Evolutionary conservation across 75 land plant species (phyloP).

Genomic region (Larix kaempferi): DNA sequence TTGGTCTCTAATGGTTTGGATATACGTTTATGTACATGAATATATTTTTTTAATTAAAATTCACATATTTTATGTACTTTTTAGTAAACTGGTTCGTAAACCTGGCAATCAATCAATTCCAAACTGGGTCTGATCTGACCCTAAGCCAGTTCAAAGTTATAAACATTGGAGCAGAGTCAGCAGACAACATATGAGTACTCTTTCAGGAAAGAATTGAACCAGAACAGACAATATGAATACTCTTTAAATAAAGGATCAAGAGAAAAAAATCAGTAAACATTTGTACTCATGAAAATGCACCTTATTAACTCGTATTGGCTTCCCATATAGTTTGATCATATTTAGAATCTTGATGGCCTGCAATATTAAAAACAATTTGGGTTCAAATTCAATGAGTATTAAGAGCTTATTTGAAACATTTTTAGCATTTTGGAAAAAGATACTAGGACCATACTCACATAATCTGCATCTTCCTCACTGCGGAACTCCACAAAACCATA

Average conservation of each 20-base stretch:
- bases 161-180: too few relatives aligned
- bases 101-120: too few relatives aligned
- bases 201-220: too few relatives aligned
- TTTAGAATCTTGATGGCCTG: conserved; percentile 98
- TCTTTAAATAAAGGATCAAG: neutral
- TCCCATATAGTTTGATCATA: conserved; percentile 98
- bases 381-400: neutral
- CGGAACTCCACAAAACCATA: conserved; percentile 99
- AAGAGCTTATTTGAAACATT: neutral
- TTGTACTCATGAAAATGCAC: conserved; percentile 24
- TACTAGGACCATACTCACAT: conserved; percentile 44
- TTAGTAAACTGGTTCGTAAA: too few relatives aligned
- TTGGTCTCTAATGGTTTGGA: too few relatives aligned
- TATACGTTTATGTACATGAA: too few relatives aligned
- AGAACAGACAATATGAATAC: neutral
- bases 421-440: neutral
- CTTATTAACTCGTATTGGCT: conserved; percentile 99
- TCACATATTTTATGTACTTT: too few relatives aligned
- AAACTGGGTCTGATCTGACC: too few relatives aligned
- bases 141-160: too few relatives aligned
- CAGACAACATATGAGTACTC: too few relatives aligned
- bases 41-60: too few relatives aligned
- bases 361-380: neutral
- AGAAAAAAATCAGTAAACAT: neutral
- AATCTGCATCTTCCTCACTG: conserved; percentile 99